A percentile compares a stretch with the other conserved stretches of the same genome.
Conservation (phyloP, 1,139 yeast species). For the Candida neerlandica region DNA sequence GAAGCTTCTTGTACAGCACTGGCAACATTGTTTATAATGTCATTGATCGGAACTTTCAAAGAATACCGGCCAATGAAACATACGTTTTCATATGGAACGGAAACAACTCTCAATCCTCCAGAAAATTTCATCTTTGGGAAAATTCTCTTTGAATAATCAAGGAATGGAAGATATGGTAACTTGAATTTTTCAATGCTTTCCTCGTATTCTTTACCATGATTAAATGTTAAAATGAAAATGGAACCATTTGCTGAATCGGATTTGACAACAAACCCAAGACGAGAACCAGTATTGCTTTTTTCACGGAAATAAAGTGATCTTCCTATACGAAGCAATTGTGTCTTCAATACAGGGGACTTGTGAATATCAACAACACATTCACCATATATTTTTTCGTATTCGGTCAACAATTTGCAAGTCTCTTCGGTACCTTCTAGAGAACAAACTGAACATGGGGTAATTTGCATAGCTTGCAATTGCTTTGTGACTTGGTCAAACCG, state of each 20-base stretch:
- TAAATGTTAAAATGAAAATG: conserved; percentile 44
- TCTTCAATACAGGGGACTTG: conserved; percentile 47
- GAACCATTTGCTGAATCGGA: conserved; percentile 31
- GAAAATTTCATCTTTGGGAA: conserved; percentile 34
- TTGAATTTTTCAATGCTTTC: conserved; percentile 27
- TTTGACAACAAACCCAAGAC: conserved; percentile 58
- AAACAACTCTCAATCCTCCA: conserved; percentile 38
- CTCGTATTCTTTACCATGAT: conserved; percentile 45
- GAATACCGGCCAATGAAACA: conserved; percentile 53
- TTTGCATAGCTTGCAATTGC: conserved; percentile 41
- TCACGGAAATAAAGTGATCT: conserved; percentile 64
- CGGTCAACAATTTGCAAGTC: conserved; percentile 47
- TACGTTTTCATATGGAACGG: conserved; percentile 50
- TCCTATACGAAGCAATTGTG: conserved; percentile 53
- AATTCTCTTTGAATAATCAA: conserved; percentile 26
- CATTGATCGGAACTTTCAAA: conserved; percentile 43
- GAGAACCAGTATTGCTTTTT: conserved; percentile 32
- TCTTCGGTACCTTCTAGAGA: conserved; percentile 43
- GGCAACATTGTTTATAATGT: conserved; percentile 45
- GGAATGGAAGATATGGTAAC: conserved; percentile 56
- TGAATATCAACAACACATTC: conserved; percentile 52
- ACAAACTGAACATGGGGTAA: conserved; percentile 42
- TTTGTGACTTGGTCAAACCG: conserved; percentile 56
- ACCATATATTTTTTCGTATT: conserved; percentile 46
- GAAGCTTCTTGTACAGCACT: conserved; percentile 45